These are phyloP conservation scores for Camelina sativa DNA, from an alignment of 345 rosid genomes.

Conservation along the genomic window DNA sequence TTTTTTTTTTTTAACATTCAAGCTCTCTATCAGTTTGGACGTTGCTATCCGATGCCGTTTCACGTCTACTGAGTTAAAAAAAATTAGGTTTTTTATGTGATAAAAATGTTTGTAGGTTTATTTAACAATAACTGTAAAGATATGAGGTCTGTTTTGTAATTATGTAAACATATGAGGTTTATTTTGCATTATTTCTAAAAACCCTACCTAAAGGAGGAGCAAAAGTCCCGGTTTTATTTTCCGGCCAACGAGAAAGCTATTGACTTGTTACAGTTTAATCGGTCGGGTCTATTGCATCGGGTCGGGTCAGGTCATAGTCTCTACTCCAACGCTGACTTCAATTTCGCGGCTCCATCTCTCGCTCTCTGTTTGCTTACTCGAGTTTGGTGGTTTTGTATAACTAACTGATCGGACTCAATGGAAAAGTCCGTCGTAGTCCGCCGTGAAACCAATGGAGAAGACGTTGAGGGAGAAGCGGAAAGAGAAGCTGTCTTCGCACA, in stretches of 20 bases:
- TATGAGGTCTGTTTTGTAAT: neutral
- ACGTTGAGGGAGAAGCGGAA: slow-evolving; percentile 41
- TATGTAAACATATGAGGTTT: neutral
- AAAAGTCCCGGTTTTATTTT: neutral
- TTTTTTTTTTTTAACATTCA: too few relatives aligned
- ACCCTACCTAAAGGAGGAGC: slow-evolving; percentile 13
- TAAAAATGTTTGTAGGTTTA: neutral
- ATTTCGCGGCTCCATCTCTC: slow-evolving; percentile 17
- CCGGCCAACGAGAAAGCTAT: slow-evolving; percentile 1
- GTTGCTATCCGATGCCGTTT: neutral
- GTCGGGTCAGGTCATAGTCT: slow-evolving; percentile 21
- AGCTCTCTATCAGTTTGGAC: too few relatives aligned
- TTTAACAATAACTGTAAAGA: neutral
- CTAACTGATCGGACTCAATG: slow-evolving; percentile 37
- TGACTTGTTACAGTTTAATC: neutral
- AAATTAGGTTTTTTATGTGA: neutral
- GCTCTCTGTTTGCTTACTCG: too few relatives aligned
- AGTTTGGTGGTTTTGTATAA: neutral
- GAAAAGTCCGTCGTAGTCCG: slow-evolving; percentile 31
- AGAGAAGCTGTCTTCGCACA: slow-evolving; percentile 52
- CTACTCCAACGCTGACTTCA: slow-evolving; percentile 11
- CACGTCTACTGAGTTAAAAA: neutral
- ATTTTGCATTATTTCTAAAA: slow-evolving; percentile 19
- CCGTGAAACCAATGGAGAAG: slow-evolving; percentile 30
- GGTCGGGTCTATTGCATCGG: neutral